Evolutionary conservation across 2,329 filamentous ascomycete species (phyloP).

Genomic region (Blumeriella jaapii): DNA sequence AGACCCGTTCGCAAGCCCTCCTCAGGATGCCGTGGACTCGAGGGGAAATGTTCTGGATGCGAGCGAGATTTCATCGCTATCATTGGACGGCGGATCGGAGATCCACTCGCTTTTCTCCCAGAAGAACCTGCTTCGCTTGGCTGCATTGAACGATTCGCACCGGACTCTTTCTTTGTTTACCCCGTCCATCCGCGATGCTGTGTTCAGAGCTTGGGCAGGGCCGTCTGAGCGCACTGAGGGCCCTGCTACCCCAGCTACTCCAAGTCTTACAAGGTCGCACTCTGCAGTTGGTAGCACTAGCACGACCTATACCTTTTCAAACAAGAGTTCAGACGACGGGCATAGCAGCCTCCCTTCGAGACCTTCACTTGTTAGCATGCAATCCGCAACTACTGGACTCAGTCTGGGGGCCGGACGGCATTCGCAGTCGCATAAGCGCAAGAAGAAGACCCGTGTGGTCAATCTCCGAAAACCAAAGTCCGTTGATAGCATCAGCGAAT

Average conservation of each 20-base stretch:
- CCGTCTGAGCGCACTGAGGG: conserved; percentile 58
- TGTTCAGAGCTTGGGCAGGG: conserved; percentile 87
- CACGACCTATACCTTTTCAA: conserved; percentile 58
- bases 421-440: conserved; percentile 52
- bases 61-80: conserved; percentile 62
- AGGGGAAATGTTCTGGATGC: conserved; percentile 68
- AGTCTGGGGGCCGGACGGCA: conserved; percentile 48
- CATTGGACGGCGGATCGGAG: conserved; percentile 68
- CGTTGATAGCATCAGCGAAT: conserved; percentile 38
- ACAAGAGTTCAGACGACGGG: conserved; percentile 50
- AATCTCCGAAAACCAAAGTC: conserved; percentile 57
- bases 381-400: conserved; percentile 50
- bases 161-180: conserved; percentile 86
- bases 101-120: conserved; percentile 87
- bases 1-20: conserved; percentile 72
- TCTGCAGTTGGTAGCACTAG: conserved; percentile 45
- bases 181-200: conserved; percentile 76
- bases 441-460: conserved; percentile 75
- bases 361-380: conserved; percentile 51
- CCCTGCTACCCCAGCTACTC: conserved; percentile 29
- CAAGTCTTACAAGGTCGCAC: conserved; percentile 47
- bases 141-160: conserved; percentile 75
- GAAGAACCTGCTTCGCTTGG: conserved; percentile 79
- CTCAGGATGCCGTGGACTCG: conserved; percentile 70
- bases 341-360: conserved; percentile 47